phyloP scores from a whole-genome alignment of 73 alveolate genomes.

The Durusdinium trenchii region DNA sequence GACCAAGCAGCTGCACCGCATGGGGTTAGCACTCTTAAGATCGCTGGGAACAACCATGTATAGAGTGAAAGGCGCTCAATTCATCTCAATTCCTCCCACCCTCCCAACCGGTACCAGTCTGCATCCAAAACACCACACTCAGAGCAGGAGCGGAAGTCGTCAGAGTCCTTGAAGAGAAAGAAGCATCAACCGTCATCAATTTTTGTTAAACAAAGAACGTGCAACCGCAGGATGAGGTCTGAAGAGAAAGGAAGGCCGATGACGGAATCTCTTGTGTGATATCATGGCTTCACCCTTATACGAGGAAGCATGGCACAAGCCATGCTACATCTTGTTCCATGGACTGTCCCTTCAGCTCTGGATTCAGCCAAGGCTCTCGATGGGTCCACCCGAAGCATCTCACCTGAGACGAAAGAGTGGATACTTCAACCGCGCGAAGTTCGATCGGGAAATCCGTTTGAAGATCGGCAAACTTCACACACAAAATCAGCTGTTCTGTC shows the following conservation, averaged over 20 bases:
- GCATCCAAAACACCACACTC: slow-evolving; percentile 54
- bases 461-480: neutral
- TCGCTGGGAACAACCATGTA: too few species aligned
- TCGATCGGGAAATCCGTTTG: too few species aligned
- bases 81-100: neutral
- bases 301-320: too few species aligned
- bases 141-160: slow-evolving; percentile 80
- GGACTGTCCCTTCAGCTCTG: neutral
- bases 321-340: too few species aligned
- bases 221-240: too few species aligned
- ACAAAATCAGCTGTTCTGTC: neutral
- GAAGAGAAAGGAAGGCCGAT: too few species aligned
- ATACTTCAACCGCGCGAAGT: neutral
- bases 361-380: neutral
- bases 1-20: neutral
- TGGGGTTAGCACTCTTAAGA: too few species aligned
- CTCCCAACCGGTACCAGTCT: neutral
- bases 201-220: neutral
- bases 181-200: neutral
- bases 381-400: slow-evolving; percentile 88
- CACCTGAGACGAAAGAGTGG: neutral
- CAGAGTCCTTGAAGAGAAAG: slow-evolving; percentile 36
- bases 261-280: too few species aligned
- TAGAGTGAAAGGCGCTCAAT: too few species aligned
- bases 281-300: too few species aligned